Base-by-base conservation (phyloP, 148 eudicot species). In the Oxyria digyna region DNA sequence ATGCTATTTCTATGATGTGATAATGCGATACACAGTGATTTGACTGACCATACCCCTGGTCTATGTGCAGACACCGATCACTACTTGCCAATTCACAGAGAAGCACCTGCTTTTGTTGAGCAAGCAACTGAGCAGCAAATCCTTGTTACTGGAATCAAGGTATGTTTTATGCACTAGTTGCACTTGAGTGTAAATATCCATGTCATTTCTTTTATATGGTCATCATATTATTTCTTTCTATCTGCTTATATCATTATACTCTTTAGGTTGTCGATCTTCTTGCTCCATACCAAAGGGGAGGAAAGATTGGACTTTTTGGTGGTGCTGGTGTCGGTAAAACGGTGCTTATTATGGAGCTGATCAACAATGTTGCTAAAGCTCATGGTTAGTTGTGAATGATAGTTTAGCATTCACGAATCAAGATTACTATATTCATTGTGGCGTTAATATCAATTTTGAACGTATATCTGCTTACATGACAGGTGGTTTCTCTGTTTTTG, bases 111-210 rank as follows among this genome's bases (percentile, higher is more conserved):
- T 15, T 93, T 93, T 73, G 98, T 89, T 64, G 98, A 93, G 65
- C 98, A 93, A 71, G 96, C 98, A 18, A 93, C 98, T 48, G 98
- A 93, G 77, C 98, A 93, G 62, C 76, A 93, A 78, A 89, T 89
- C 74, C 98, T 93, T 80, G 98, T 89, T 33, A 93, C 98, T 71
- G 98, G 98, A 70, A 93, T 93, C 72, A 92, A 92, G 96, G 96
- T 87, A 78, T 46, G 6, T 69, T 8, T 24, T 38, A n/a, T n/a
- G n/a, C 43, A 48, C n/a, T 59, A 38, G 23, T 42, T 59, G 52
- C 8, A 0, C 52, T n/a, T 46, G 1, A 46, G 6, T 46, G 52
- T 3, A 46, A 46, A 46, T 0, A n/a, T 3, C 52, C 50, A 45
- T 45, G 50, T 14, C 52, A n/a, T 18, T 46, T 8, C 52, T 5